These are phyloP conservation scores for Xylaria curta DNA, from an alignment of 495 filamentous ascomycete genomes.

Conservation along the genomic window DNA sequence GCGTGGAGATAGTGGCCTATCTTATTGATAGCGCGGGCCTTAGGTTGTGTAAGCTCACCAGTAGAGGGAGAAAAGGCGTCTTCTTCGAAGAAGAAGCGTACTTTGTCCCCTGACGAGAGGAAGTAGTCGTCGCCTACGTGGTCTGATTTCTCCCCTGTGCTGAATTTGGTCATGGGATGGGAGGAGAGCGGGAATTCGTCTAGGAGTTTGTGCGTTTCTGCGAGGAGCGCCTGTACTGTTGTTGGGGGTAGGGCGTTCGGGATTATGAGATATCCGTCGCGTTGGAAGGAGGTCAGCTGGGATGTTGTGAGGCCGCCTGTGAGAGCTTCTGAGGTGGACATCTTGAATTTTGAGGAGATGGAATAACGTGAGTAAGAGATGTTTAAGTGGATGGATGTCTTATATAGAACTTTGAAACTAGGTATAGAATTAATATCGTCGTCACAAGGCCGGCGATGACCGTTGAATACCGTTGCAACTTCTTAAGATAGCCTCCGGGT, in stretches of 20 bases:
- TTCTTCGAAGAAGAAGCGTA: constrained; percentile 97
- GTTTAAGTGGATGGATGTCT: neutral
- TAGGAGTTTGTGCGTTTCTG: constrained; percentile 76
- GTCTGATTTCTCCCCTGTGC: constrained; percentile 70
- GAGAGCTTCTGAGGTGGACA: constrained; percentile 27
- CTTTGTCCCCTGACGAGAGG: constrained; percentile 82
- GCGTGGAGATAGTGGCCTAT: constrained; percentile 91
- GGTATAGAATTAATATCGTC: neutral
- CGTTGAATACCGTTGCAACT: constrained; percentile 6
- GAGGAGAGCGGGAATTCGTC: constrained; percentile 72
- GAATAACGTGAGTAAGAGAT: neutral
- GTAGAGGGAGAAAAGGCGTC: constrained; percentile 69
- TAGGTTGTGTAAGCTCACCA: constrained; percentile 73
- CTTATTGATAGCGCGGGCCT: constrained; percentile 88
- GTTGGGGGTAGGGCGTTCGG: constrained; percentile 71
- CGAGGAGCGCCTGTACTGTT: constrained; percentile 71
- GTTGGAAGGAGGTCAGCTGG: constrained; percentile 74
- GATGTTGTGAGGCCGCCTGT: constrained; percentile 67
- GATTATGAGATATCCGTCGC: constrained; percentile 90
- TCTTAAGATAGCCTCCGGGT: neutral
- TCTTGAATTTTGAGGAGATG: constrained; percentile 1
- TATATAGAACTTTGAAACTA: neutral
- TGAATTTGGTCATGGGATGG: constrained; percentile 93
- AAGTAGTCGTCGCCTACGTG: constrained; percentile 98
- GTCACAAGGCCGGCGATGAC: constrained; percentile 4